Evolutionary conservation across 2,329 filamentous ascomycete genomes (phyloP).

Genomic region (Diaporthe australafricana): DNA sequence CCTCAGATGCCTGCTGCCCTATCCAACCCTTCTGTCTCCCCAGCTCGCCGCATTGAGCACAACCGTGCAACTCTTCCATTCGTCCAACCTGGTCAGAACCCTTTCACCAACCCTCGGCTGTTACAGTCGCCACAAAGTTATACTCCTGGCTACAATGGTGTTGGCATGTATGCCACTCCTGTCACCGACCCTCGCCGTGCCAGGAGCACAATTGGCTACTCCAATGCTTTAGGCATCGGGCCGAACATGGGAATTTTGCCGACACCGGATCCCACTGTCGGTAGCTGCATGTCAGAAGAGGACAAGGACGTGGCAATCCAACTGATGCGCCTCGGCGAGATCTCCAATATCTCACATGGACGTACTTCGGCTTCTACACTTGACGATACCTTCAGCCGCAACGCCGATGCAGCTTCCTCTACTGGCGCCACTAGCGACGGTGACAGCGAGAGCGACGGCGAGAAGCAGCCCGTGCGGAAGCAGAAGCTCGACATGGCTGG

Average conservation of each 20-base stretch:
- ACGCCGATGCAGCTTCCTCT: slow-evolving; percentile 85
- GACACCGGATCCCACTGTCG: slow-evolving; percentile 96
- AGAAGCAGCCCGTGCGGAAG: slow-evolving; percentile 68
- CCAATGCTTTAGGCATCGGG: slow-evolving; percentile 53
- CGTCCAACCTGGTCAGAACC: slow-evolving; percentile 79
- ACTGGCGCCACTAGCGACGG: slow-evolving; percentile 86
- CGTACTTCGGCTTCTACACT: slow-evolving; percentile 93
- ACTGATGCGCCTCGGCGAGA: slow-evolving; percentile 94
- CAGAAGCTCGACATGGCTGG: slow-evolving; percentile 64
- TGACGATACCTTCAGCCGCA: slow-evolving; percentile 93
- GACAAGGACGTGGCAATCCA: slow-evolving; percentile 94
- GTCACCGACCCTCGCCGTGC: slow-evolving; percentile 71
- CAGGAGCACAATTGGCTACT: slow-evolving; percentile 71
- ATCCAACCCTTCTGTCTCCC: slow-evolving; percentile 98
- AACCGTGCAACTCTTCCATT: slow-evolving; percentile 80
- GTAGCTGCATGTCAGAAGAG: slow-evolving; percentile 97
- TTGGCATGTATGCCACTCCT: slow-evolving; percentile 72
- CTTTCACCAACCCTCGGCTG: slow-evolving; percentile 80
- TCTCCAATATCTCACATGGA: slow-evolving; percentile 92
- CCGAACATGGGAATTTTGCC: slow-evolving; percentile 74
- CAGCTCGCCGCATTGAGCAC: slow-evolving; percentile 83
- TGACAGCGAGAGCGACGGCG: slow-evolving; percentile 75
- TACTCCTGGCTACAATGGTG: slow-evolving; percentile 62
- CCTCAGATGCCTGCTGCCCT: slow-evolving; percentile 92
- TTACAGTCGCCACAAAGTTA: slow-evolving; percentile 89